These are phyloP conservation scores for Sclerospora graminicola DNA, from an alignment of 352 stramenopile species.

Conservation along the genomic window DNA sequence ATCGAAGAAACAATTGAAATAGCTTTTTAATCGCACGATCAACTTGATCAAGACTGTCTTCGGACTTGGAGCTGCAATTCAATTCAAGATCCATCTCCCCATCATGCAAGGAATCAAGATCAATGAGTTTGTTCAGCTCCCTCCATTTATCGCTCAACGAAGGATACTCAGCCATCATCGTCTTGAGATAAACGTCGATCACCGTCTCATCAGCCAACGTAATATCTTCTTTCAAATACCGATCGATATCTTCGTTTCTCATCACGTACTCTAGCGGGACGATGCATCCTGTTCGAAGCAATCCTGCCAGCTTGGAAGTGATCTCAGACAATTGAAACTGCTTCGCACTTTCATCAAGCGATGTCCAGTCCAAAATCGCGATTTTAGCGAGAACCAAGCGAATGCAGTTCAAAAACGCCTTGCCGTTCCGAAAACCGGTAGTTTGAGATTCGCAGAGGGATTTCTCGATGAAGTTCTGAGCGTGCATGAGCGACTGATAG, in stretches of 20 bases:
- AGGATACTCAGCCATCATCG: slow-evolving; percentile 23
- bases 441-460: slow-evolving; percentile 4
- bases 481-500: slow-evolving; percentile 40
- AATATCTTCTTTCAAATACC: slow-evolving; percentile 23
- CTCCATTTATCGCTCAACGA: slow-evolving; percentile 30
- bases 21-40: slow-evolving; percentile 19
- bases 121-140: slow-evolving; percentile 1
- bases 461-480: slow-evolving; percentile 19
- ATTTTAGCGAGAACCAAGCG: slow-evolving; percentile 68
- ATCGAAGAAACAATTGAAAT: slow-evolving; percentile 21
- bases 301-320: slow-evolving; percentile 26
- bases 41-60: slow-evolving; percentile 10
- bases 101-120: slow-evolving; percentile 26
- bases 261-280: slow-evolving; percentile 15
- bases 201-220: slow-evolving; percentile 9
- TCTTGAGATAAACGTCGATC: slow-evolving; percentile 20
- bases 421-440: slow-evolving; percentile 34
- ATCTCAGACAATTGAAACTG: slow-evolving; percentile 47
- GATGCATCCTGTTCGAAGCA: slow-evolving; percentile 38
- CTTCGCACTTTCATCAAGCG: slow-evolving; percentile 47
- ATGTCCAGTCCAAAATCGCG: slow-evolving; percentile 73
- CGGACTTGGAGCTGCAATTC: slow-evolving; percentile 10
- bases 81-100: slow-evolving; percentile 39
- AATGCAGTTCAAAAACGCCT: slow-evolving; percentile 60
- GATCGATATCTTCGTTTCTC: slow-evolving; percentile 6